Percentiles rank a stretch among this genome's conserved stretches.
Evolutionary conservation across 768 basidiomycete species (phyloP).

Genomic region (Xerocomellus chrysenteron): DNA sequence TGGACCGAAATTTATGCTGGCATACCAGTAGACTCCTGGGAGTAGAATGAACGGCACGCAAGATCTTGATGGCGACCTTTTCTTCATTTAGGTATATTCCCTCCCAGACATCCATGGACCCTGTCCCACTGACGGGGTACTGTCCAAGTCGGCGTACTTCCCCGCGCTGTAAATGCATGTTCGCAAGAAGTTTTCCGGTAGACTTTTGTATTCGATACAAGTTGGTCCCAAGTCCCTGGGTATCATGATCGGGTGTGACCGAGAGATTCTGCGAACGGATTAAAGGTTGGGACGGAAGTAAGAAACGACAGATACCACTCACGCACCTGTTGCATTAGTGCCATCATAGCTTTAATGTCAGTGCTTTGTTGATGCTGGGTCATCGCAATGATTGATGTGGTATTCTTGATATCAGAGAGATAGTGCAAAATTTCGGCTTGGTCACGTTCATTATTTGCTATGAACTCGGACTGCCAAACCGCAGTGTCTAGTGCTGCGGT

Average conservation of each 20-base stretch:
- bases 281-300: slow-evolving; percentile 7
- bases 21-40: slow-evolving; percentile 45
- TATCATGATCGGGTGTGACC: slow-evolving; percentile 19
- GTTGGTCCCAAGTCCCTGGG: slow-evolving; percentile 47
- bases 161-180: slow-evolving; percentile 49
- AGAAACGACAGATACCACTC: not conserved
- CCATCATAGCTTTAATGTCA: slow-evolving; percentile 44
- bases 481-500: slow-evolving; percentile 45
- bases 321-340: slow-evolving; percentile 48
- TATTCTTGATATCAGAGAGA: slow-evolving; percentile 45
- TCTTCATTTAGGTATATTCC: slow-evolving; percentile 53
- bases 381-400: slow-evolving; percentile 36
- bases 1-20: not conserved
- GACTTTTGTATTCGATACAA: slow-evolving; percentile 49
- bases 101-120: slow-evolving; percentile 56
- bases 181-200: slow-evolving; percentile 47
- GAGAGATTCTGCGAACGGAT: slow-evolving; percentile 24
- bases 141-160: slow-evolving; percentile 51
- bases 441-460: slow-evolving; percentile 39
- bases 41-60: slow-evolving; percentile 50
- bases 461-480: slow-evolving; percentile 48
- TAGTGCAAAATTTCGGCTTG: slow-evolving; percentile 42
- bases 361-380: slow-evolving; percentile 34
- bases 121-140: slow-evolving; percentile 50
- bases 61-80: slow-evolving; percentile 56